Base-by-base conservation (phyloP, 768 basidiomycete species). In the Porphyrellus cyaneotinctus region DNA sequence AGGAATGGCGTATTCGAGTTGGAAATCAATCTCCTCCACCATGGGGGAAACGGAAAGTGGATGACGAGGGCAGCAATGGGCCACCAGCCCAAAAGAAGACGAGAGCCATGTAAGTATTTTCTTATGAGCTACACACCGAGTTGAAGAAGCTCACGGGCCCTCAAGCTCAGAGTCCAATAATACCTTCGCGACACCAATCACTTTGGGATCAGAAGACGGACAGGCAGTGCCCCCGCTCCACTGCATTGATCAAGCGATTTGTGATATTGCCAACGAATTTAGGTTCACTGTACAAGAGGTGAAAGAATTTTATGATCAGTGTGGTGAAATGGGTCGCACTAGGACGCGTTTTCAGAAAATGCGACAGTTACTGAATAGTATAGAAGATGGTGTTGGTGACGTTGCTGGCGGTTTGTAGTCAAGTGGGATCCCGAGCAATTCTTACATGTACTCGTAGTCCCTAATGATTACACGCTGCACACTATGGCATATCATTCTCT, bases 281-380 rank as follows among this genome's bases (percentile, higher is more conserved):
- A 75, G 83, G 45, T 91, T 91, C 65, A 87, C 87, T 1, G 64
- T 81, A 1, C 83, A 84, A 56, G 89, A 91, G 68, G 88, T 91
- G 14, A 79, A 85, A 62, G 87, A 85, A 61, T 88, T 81, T 64
- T 89, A 89, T 55, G 84, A 88, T 61, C 80, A 76, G 55, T 85
- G 78, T 52, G 84, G 85, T 14, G 87, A 89, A 59, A 81, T 88
- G 78, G 78, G 75, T 32, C 76, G 77, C 43, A 89, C 89, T 11
- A 77, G 79, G 57, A 67, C 56, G 22, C 77, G 86, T 30, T 91
- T 91, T 64, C 79, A 79, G 58, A 78, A 68, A 59, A 87, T 90
- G 85, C 78, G 88, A 23, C 74, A 78, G 42, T 39, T 72, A 11
- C 47, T 78, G 33, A 64, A 52, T n/a, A 70, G 49, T 28, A 49